These are phyloP conservation scores for Trichoderma reesei DNA, from an alignment of 495 filamentous ascomycete species.

Conservation along the genomic window DNA sequence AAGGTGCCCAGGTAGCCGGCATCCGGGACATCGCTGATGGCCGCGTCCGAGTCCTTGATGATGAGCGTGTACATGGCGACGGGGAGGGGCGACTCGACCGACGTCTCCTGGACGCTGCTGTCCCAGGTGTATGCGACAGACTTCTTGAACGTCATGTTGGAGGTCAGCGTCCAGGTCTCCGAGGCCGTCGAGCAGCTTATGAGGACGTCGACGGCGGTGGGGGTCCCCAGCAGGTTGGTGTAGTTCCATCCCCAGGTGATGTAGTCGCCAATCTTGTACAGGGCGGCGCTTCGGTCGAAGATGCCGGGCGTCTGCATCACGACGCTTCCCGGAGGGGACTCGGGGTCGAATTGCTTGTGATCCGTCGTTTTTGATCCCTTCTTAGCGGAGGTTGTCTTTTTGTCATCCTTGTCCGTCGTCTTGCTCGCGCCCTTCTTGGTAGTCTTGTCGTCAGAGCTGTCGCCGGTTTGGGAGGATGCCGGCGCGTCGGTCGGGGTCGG, in stretches of 20 bases:
- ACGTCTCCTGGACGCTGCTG: slow-evolving; percentile 54
- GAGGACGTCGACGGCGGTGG: slow-evolving; percentile 69
- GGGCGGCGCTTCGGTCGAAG: slow-evolving; percentile 46
- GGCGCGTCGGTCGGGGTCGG: slow-evolving; percentile 8
- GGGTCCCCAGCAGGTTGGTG: slow-evolving; percentile 70
- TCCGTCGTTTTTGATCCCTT: slow-evolving; percentile 25
- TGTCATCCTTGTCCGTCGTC: background rate
- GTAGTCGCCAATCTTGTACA: slow-evolving; percentile 81
- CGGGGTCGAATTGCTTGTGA: slow-evolving; percentile 47
- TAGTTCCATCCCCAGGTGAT: slow-evolving; percentile 94
- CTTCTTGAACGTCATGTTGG: slow-evolving; percentile 43
- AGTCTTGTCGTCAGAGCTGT: background rate
- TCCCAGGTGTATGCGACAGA: slow-evolving; percentile 58
- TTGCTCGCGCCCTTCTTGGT: too few relatives aligned
- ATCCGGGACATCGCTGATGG: slow-evolving; percentile 49
- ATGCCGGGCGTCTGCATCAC: slow-evolving; percentile 68
- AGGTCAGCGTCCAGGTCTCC: slow-evolving; percentile 39
- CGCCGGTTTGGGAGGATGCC: background rate
- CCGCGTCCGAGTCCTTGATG: slow-evolving; percentile 63
- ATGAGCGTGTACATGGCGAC: slow-evolving; percentile 75
- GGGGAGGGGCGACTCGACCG: slow-evolving; percentile 48
- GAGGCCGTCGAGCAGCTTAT: slow-evolving; percentile 55
- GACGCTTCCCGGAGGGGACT: slow-evolving; percentile 60
- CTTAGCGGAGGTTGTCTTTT: slow-evolving; percentile 17
- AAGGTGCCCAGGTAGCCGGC: slow-evolving; percentile 65